Evolutionary conservation across 2,329 filamentous ascomycete genomes (phyloP).

Genomic region (Arthrinium puccinioides): DNA sequence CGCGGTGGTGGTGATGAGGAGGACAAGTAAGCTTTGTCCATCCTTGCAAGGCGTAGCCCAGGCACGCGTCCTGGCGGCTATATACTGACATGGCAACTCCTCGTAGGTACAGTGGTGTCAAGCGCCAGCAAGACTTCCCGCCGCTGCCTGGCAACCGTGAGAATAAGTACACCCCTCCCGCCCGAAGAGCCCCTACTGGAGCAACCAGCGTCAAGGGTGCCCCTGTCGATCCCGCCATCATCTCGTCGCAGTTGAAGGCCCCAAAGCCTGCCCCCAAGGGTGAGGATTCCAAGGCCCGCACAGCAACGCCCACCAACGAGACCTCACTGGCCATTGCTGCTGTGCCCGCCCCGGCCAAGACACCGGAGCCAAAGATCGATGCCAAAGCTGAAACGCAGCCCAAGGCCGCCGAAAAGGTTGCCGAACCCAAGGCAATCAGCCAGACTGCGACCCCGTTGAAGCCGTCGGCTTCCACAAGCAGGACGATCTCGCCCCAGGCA

Average conservation of each 20-base stretch:
- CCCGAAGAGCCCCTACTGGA: constrained; percentile 69
- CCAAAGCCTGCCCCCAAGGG: constrained; percentile 31
- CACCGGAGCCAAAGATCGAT: constrained; percentile 20
- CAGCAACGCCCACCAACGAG: constrained; percentile 11
- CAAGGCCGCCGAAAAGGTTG: constrained; percentile 17
- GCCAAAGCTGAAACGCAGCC: constrained; percentile 19
- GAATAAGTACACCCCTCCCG: constrained; percentile 85
- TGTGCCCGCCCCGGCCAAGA: constrained; percentile 19
- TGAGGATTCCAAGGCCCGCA: constrained; percentile 25
- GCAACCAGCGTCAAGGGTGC: constrained; percentile 68
- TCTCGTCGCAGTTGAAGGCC: constrained; percentile 69
- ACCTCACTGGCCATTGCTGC: constrained; percentile 11
- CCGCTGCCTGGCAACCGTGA: constrained; percentile 46
- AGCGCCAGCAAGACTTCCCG: constrained; percentile 66
- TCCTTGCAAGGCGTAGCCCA: not conserved
- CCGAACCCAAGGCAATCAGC: constrained; percentile 15
- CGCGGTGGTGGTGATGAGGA: constrained; percentile 73
- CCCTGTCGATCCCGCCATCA: constrained; percentile 82
- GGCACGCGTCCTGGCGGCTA: constrained; percentile 6
- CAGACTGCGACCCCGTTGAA: constrained; percentile 19
- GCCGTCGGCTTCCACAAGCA: constrained; percentile 30
- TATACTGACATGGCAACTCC: constrained; percentile 4
- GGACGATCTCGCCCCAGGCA: constrained; percentile 31
- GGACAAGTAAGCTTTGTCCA: constrained; percentile 61
- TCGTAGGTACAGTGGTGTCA: constrained; percentile 81